Conservation (phyloP, 441 rosid genomes). For the Capsella rubella region DNA sequence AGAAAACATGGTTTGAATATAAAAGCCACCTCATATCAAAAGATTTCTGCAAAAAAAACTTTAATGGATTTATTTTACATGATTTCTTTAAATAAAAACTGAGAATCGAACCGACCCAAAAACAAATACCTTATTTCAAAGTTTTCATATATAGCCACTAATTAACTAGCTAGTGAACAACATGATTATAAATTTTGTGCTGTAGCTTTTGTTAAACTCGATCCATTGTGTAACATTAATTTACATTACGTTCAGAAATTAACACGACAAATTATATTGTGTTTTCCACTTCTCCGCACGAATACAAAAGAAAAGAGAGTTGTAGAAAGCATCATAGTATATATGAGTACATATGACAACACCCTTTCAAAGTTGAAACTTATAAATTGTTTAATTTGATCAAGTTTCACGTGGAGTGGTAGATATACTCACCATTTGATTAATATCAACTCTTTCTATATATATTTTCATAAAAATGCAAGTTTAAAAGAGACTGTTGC, state of each 20-base stretch:
- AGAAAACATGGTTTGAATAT: no score
- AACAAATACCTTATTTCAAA: no score
- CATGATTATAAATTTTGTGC: no score
- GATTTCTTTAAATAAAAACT: no score
- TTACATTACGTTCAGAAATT: not conserved
- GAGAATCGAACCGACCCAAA: no score
- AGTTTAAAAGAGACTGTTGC: not conserved
- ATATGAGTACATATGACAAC: constrained; percentile 15
- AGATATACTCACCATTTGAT: constrained; percentile 43
- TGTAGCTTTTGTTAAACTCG: not conserved
- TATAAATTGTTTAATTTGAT: not conserved
- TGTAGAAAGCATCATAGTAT: not conserved
- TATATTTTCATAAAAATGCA: not conserved
- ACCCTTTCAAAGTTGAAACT: constrained; percentile 24
- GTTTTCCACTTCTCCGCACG: not conserved
- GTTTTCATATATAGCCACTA: no score
- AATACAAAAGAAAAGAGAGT: not conserved
- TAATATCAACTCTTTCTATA: not conserved
- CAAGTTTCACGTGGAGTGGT: constrained; percentile 42
- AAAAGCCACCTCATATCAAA: no score
- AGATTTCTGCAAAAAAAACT: no score
- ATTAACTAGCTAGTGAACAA: no score
- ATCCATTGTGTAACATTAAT: not conserved
- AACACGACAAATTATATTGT: not conserved
- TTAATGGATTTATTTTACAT: no score